phyloP scores from a whole-genome alignment of 1,284 basidiomycete species.

The Fomitopsis pinicola region DNA sequence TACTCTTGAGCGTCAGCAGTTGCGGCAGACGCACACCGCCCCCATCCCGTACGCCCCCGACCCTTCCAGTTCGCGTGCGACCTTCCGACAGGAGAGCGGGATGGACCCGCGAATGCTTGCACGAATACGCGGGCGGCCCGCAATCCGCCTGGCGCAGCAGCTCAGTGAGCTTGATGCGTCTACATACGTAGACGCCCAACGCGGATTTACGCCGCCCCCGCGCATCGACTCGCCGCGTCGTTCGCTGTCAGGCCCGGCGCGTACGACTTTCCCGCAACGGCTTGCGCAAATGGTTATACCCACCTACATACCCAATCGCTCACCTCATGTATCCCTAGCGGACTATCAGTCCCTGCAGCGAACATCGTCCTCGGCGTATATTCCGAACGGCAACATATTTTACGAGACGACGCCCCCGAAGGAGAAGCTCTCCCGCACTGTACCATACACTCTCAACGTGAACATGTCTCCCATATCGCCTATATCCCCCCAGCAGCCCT shows the following conservation, averaged over 20 bases:
- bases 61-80: slow-evolving; percentile 14
- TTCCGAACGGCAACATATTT: slow-evolving; percentile 21
- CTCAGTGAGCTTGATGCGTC: slow-evolving; percentile 9
- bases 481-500: slow-evolving; percentile 8
- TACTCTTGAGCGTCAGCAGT: slow-evolving; percentile 14
- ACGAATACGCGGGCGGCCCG: slow-evolving; percentile 22
- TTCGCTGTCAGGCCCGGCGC: slow-evolving; percentile 34
- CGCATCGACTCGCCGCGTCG: slow-evolving; percentile 30
- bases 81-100: slow-evolving; percentile 10
- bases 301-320: slow-evolving; percentile 15
- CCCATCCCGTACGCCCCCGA: slow-evolving; percentile 16
- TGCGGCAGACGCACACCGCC: slow-evolving; percentile 6
- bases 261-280: slow-evolving; percentile 19
- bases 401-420: slow-evolving; percentile 26
- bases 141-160: slow-evolving; percentile 16
- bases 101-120: slow-evolving; percentile 23
- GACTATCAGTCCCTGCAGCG: slow-evolving; percentile 16
- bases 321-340: slow-evolving; percentile 18
- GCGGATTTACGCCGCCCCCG: slow-evolving; percentile 19
- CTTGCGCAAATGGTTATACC: slow-evolving; percentile 22
- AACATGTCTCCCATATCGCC: slow-evolving; percentile 11
- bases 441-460: slow-evolving; percentile 11
- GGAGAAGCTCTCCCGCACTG: slow-evolving; percentile 16
- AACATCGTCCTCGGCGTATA: slow-evolving; percentile 9
- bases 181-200: slow-evolving; percentile 8